Base-by-base conservation (phyloP, 257 asterid genomes). In the Solanum clarkiae region DNA sequence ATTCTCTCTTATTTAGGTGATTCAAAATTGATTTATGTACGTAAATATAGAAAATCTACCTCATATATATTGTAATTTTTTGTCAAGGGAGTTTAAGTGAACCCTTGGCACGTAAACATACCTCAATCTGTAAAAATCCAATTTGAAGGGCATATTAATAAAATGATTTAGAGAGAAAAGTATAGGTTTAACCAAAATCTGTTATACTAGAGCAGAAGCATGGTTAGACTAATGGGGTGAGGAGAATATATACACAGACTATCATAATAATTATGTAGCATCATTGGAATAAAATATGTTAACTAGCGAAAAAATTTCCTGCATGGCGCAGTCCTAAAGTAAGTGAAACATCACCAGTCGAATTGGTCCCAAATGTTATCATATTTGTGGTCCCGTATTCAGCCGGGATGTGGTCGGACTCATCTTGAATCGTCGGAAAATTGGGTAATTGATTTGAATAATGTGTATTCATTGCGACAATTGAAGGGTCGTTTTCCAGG, bases 281-380 rank as follows among this genome's bases (percentile, higher is more conserved):
- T 2, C 0, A 2, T 75, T 96, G 92, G 81, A 92, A 82, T 36
- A 68, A 17, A 69, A n/a, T 40, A 70, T 94, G 94, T 63, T 92
- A 74, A 16, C 94, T 90, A 84, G 91, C 15, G 91, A 86, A 89
- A 95, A 95, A 7, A 85, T 95, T 92, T 13, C 98, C 99, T 56
- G 96, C 94, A 85, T 96, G 99, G 26, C 92, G 98, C 70, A 96
- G 91, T 90, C 99, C 99, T 87, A 96, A 86, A 1, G 99, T 95
- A 15, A 96, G 97, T 10, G 99, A 96, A 49, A 96, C 98, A 63
- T 96, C 99, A 16, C 98, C 97, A 20, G 95, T 17, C 0, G 57
- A 63, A 26, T 82, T 91, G 51, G 95, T 69, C 81, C 98, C 98
- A 11, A 95, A 94, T 89, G 96, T 88, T 62, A 92, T 92, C 3